Percentiles rank a stretch among this genome's conserved stretches.
Evolutionary conservation across 2,329 filamentous ascomycete species (phyloP).

Genomic region (Chrysosporium queenslandicum): DNA sequence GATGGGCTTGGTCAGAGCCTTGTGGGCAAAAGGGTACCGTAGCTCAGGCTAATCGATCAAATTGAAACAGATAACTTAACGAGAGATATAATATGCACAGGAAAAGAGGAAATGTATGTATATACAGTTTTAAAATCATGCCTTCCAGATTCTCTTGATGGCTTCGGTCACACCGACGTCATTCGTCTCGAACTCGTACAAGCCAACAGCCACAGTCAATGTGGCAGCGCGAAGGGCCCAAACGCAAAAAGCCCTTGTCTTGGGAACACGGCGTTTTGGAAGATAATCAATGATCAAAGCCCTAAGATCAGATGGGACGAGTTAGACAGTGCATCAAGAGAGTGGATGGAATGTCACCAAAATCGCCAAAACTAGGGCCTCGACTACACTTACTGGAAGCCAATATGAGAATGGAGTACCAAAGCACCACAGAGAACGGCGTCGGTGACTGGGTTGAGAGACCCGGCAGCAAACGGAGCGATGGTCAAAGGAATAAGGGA

Average conservation of each 20-base stretch:
- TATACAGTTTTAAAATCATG: constrained; percentile 35
- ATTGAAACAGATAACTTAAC: not conserved
- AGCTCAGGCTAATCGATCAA: not conserved
- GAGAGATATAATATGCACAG: constrained; percentile 20
- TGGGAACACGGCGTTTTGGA: constrained; percentile 59
- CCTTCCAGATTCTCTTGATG: constrained; percentile 80
- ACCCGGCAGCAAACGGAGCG: constrained; percentile 83
- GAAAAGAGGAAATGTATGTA: constrained; percentile 20
- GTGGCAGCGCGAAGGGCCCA: constrained; percentile 75
- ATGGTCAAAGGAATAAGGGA: constrained; percentile 78
- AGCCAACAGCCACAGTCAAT: constrained; percentile 68
- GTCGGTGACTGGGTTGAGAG: constrained; percentile 80
- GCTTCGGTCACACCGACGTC: constrained; percentile 90
- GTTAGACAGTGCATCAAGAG: not conserved
- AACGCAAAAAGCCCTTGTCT: constrained; percentile 53
- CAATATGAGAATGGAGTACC: constrained; percentile 89
- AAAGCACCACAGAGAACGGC: constrained; percentile 72
- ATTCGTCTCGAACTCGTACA: constrained; percentile 99
- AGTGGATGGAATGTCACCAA: too few relatives aligned
- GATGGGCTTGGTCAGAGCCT: too few relatives aligned
- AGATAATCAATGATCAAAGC: constrained; percentile 84
- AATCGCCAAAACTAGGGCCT: too few relatives aligned
- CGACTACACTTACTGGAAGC: constrained; percentile 59
- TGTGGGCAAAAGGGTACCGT: too few relatives aligned
- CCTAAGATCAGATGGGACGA: constrained; percentile 29